phyloP scores from a whole-genome alignment of 768 basidiomycete genomes.

The Mycena vulgaris region DNA sequence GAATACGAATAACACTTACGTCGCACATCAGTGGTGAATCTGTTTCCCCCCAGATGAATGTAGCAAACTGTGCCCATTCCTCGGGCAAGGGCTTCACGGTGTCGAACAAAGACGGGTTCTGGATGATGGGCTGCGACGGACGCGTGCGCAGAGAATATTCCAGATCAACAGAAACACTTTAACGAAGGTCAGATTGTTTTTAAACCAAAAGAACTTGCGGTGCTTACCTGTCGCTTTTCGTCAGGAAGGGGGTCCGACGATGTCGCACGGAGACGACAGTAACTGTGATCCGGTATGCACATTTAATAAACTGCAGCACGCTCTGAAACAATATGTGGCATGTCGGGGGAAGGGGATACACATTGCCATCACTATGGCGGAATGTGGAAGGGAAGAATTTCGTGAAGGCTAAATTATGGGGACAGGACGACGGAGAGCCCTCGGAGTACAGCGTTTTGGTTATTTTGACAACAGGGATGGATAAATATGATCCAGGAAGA shows the following conservation, averaged over 20 bases:
- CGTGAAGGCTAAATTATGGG: slow-evolving; percentile 9
- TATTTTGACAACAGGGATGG: neutral
- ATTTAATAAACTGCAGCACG: neutral
- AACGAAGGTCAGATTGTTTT: neutral
- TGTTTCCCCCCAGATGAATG: neutral
- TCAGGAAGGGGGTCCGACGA: slow-evolving; percentile 18
- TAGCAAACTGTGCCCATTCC: slow-evolving; percentile 18
- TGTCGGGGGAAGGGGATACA: slow-evolving; percentile 15
- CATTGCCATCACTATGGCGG: neutral
- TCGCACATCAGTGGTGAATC: neutral
- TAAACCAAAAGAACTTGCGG: neutral
- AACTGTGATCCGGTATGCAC: slow-evolving; percentile 20
- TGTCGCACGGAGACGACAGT: slow-evolving; percentile 11
- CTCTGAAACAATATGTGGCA: slow-evolving; percentile 1
- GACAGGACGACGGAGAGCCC: neutral
- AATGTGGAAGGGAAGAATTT: slow-evolving; percentile 8
- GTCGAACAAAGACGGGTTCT: slow-evolving; percentile 10
- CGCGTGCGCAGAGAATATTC: slow-evolving; percentile 4
- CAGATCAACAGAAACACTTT: slow-evolving; percentile 10
- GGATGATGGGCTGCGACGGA: slow-evolving; percentile 18
- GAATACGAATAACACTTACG: neutral
- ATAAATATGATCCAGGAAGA: neutral
- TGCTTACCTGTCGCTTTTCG: slow-evolving; percentile 3
- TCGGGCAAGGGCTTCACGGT: slow-evolving; percentile 25
- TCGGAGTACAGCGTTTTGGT: slow-evolving; percentile 12